Evolutionary conservation across 1,284 basidiomycete species (phyloP), one percentile per base, ranked within the genome.

Genomic region (Rhodotorula glutinis): DNA sequence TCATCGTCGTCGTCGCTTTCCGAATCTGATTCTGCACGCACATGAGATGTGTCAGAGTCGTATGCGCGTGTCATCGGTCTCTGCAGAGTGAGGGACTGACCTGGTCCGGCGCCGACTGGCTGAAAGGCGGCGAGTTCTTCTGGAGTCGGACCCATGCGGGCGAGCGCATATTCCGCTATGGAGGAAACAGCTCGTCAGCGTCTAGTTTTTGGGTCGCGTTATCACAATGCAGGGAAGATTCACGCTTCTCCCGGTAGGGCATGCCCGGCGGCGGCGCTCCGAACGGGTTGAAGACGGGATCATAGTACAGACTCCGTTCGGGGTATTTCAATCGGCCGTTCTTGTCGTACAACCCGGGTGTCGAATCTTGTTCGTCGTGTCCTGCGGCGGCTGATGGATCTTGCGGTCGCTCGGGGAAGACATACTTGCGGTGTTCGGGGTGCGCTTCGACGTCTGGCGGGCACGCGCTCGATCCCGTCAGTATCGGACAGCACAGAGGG

Each of bases 181-280:
- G 25, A 41, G 0, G 2, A 5, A 52, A 1, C 8, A 19, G 14
- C 16, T 23, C 17, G 23, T 5, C 23, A n/a, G n/a, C n/a, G n/a
- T n/a, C 47, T n/a, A 19, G 14, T 1, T n/a, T 14, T n/a, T 25
- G 27, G 21, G 40, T 16, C 23, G n/a, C 4, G 8, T 23, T 23
- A 33, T 19, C 25, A 19, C 2, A 27, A 47, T 13, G 8, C 16
- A 19, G 51, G 40, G 29, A n/a, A 23, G 44, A 62, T 66, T 55
- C 47, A 74, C 71, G 70, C 59, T 88, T 83, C 77, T 97, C 92
- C 57, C 85, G 80, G 78, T 97, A 97, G 14, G 91, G 92, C 92
- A 96, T 91, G 13, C 94, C 94, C 14, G 94, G 94, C 27, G 94
- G 94, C 27, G 94, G 87, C n/a, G 92, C 91, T 33, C 94, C 94